phyloP scores from a whole-genome alignment of 805 yeast species.

The Scheffersomyces amazonensis region DNA sequence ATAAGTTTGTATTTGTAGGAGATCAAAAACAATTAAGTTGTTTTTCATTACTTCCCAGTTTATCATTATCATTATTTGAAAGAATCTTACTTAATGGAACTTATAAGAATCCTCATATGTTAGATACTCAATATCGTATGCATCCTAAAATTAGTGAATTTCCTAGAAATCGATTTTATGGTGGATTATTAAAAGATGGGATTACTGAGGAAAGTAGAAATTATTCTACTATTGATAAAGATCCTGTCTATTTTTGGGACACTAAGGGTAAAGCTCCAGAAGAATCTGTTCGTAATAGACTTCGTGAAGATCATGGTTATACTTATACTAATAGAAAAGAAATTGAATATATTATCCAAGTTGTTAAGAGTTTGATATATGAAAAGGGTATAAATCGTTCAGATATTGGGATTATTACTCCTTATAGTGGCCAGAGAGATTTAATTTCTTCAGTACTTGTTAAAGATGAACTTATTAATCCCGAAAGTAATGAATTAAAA shows the following conservation, averaged over 20 bases:
- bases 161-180: constrained; percentile 52
- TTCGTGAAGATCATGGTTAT: constrained; percentile 50
- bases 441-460: constrained; percentile 50
- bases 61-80: constrained; percentile 68
- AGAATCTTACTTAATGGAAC: constrained; percentile 62
- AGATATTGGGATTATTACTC: constrained; percentile 67
- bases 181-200: constrained; percentile 53
- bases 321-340: constrained; percentile 60
- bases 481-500: constrained; percentile 43
- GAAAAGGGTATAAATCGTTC: constrained; percentile 49
- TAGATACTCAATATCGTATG: constrained; percentile 69
- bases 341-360: constrained; percentile 43
- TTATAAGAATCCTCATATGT: constrained; percentile 59
- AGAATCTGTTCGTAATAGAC: constrained; percentile 44
- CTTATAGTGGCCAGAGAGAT: constrained; percentile 76
- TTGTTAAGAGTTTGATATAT: constrained; percentile 48
- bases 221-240: constrained; percentile 40
- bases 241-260: constrained; percentile 62
- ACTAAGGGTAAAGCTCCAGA: constrained; percentile 50
- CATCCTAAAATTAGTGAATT: constrained; percentile 62
- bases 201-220: constrained; percentile 50
- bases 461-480: constrained; percentile 54
- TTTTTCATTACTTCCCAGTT: constrained; percentile 64
- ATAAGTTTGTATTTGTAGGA: constrained; percentile 68
- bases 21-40: constrained; percentile 74